Base-by-base conservation (phyloP, 257 asterid species). In the Scutellaria baicalensis region DNA sequence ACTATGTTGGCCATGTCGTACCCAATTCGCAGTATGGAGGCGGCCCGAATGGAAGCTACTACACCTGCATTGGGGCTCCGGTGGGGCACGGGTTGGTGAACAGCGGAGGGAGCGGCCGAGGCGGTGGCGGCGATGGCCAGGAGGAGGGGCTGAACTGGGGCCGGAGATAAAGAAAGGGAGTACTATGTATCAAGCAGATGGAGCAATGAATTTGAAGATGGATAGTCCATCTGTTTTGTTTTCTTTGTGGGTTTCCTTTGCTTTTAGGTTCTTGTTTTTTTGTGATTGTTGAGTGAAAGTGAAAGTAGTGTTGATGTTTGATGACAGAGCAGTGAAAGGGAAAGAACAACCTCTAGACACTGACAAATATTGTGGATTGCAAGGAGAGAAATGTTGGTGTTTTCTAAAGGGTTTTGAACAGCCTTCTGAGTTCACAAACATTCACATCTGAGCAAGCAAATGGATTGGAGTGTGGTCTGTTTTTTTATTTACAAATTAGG, bases 61-160 rank as follows among this genome's bases (percentile, higher is more conserved):
- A 85, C 78, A 91, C 96, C 42, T 91, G 96, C 87, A 79, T 91
- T 9, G 97, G 97, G 6, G 92, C 96, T 6, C 96, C 97, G 45
- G 84, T 85, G 45, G 83, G 83, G 5, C 79, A 65, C 1, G 87
- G 84, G 48, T 52, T 60, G 50, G 45, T 54, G 16, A 51, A 35
- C 40, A 43, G 55, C 9, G 48, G 52, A 3, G 70, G 75, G 43
- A 65, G 44, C 7, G 40, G 38, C 3, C n/a, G 8, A 0, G 14
- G 47, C 49, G 44, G 50, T 6, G 74, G 49, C 13, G 76, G 69
- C 2, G 68, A 70, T 11, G 38, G 45, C 74, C 80, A 73, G 49
- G 88, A 65, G 47, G 84, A 84, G 49, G 80, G 80, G 9, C 27
- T 61, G 45, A 75, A 74, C 27, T 84, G 88, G 85, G 81, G 84